These are phyloP conservation scores for Dactylella cylindrospora DNA, from an alignment of 2,329 filamentous ascomycete genomes.

Conservation along the genomic window DNA sequence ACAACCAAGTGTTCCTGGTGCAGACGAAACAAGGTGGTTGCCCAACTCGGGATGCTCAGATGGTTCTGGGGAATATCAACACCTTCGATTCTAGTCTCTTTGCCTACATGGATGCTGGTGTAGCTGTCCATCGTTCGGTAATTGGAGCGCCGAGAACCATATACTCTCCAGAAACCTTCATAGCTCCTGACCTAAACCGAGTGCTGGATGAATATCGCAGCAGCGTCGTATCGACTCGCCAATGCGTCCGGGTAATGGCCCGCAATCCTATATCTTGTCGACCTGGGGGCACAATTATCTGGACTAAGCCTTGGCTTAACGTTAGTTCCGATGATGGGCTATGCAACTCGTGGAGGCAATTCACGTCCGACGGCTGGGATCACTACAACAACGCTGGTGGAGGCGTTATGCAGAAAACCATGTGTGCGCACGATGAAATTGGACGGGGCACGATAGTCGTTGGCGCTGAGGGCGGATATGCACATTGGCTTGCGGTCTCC, in stretches of 20 bases:
- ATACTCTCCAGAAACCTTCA: not conserved
- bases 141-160: not conserved
- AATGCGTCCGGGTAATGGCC: not conserved
- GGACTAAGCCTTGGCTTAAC: not conserved
- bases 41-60: not conserved
- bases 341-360: not conserved
- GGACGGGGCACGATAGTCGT: not conserved
- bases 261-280: not conserved
- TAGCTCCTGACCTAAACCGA: not conserved
- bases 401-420: not conserved
- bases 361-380: not conserved
- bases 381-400: too few species aligned
- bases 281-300: not conserved
- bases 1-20: not conserved
- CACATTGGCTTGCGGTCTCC: not conserved
- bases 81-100: not conserved
- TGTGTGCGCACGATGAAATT: not conserved
- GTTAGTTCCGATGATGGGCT: not conserved
- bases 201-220: not conserved
- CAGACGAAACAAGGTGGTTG: not conserved
- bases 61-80: not conserved
- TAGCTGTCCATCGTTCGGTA: not conserved
- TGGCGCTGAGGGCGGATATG: not conserved
- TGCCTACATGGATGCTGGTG: not conserved
- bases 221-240: not conserved